Evolutionary conservation across 23 red algal species (phyloP), one percentile per base, ranked within the genome.

Genomic region (Cyanidium caldarium): DNA sequence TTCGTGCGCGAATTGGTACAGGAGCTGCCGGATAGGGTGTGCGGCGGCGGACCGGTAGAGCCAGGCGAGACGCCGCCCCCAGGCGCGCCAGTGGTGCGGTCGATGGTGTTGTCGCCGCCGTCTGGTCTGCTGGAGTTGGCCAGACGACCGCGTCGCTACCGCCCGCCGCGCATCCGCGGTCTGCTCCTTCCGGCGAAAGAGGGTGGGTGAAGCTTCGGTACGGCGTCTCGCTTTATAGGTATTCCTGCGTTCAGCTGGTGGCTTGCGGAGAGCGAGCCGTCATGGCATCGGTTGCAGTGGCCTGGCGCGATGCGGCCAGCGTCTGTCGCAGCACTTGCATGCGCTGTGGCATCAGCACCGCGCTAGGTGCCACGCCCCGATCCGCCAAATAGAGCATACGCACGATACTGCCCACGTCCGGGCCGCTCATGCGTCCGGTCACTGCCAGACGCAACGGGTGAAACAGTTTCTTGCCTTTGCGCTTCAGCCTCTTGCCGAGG

Each of bases 361-460:
- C 31, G 14, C 44, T n/a, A 1, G 78, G 28, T 3, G 77, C 70
- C 1, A 72, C 78, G 38, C 38, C 66, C 20, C 71, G 58, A 7
- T 94, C 70, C 34, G 88, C 66, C 38, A 94, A 33, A 37, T 40
- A 1, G 46, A 95, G 68, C 17, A 95, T 44, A 42, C 69, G 61
- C 31, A 95, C 40, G 19, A 95, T 80, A 66, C 46, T 67, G 25
- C 90, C 90, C 23, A 95, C 82, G 43, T 95, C 90, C 21, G 90
- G 90, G 16, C 90, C 90, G 66, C 82, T 95, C 90, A 95, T 95
- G 41, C 82, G 86, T 2, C 90, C 90, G 1, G 90, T 95, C 5
- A 95, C 58, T 1, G 82, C 90, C 37, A 95, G 75, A 15, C 90
- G 83, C 21, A 95, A 34, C 38, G 90, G 90, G 58, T 95, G 90